Conservation (phyloP, 2,329 filamentous ascomycete species). For the Aspergillus ruber region DNA sequence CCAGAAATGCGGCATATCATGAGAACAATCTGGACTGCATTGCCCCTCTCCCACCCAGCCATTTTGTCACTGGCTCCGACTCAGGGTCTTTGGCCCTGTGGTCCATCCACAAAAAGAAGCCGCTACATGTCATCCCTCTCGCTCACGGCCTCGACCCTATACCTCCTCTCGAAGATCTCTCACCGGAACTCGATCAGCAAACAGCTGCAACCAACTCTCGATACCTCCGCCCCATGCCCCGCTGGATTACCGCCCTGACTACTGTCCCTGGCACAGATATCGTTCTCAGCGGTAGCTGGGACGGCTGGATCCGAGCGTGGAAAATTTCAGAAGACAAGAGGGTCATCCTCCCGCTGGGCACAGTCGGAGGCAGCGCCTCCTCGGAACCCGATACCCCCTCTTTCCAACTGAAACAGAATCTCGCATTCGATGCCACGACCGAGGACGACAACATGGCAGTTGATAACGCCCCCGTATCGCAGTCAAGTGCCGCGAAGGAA, state of each 20-base stretch:
- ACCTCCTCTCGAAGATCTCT: conserved; percentile 61
- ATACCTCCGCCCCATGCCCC: conserved; percentile 56
- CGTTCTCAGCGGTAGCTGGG: conserved; percentile 89
- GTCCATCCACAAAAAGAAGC: conserved; percentile 91
- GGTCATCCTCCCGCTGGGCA: conserved; percentile 65
- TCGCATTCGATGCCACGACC: conserved; percentile 23
- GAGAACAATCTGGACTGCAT: conserved; percentile 90
- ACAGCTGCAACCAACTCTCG: conserved; percentile 41
- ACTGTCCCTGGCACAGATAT: conserved; percentile 86
- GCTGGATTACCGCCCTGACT: conserved; percentile 84
- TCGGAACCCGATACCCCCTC: conserved; percentile 22
- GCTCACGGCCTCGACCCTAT: conserved; percentile 80
- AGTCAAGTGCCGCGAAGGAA: conserved; percentile 4
- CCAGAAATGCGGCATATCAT: conserved; percentile 46
- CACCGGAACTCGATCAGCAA: conserved; percentile 62
- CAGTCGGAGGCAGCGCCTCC: conserved; percentile 45
- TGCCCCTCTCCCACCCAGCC: conserved; percentile 78
- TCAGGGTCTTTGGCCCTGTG: conserved; percentile 82
- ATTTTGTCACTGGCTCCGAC: conserved; percentile 92
- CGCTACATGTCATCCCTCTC: conserved; percentile 68
- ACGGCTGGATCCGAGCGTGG: conserved; percentile 82
- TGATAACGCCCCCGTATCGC: conserved; percentile 10
- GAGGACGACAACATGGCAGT: conserved; percentile 22
- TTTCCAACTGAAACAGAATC: conserved; percentile 27
- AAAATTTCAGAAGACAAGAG: conserved; percentile 75